phyloP scores from a whole-genome alignment of 2,329 filamentous ascomycete species.

The Fusarium xylarioides region DNA sequence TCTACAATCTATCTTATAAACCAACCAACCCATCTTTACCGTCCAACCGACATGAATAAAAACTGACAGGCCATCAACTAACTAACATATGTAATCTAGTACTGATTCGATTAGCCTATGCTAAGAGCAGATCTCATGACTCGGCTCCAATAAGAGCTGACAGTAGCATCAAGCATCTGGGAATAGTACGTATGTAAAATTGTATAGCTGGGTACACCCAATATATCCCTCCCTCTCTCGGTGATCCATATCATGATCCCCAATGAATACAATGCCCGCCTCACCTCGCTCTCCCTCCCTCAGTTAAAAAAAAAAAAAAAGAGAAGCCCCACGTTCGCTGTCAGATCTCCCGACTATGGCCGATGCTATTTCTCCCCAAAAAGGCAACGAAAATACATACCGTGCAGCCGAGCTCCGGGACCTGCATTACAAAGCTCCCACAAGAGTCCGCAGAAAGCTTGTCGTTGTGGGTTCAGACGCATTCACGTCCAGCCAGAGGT shows the following conservation, averaged over 20 bases:
- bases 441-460: conserved; percentile 38
- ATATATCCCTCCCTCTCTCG: background rate
- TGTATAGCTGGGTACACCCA: conserved; percentile 19
- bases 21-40: background rate
- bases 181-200: conserved; percentile 20
- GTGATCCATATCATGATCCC: conserved; percentile 7
- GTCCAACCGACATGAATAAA: background rate
- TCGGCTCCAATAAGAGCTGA: conserved; percentile 21
- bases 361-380: conserved; percentile 41
- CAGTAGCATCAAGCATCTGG: conserved; percentile 20
- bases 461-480: conserved; percentile 20
- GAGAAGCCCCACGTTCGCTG: conserved; percentile 20
- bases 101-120: conserved; percentile 7
- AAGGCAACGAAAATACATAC: conserved; percentile 46
- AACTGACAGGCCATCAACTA: background rate
- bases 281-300: conserved; percentile 1
- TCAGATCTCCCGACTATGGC: conserved; percentile 33
- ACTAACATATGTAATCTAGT: background rate
- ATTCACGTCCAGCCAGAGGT: conserved; percentile 36
- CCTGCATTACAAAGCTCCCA: conserved; percentile 38
- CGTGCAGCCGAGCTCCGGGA: conserved; percentile 44
- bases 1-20: background rate
- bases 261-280: conserved; percentile 9
- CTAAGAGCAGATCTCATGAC: conserved; percentile 36
- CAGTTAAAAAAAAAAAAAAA: background rate